These are phyloP conservation scores for Pilatotrama ljubarskyi DNA, from an alignment of 768 basidiomycete species.

Conservation along the genomic window DNA sequence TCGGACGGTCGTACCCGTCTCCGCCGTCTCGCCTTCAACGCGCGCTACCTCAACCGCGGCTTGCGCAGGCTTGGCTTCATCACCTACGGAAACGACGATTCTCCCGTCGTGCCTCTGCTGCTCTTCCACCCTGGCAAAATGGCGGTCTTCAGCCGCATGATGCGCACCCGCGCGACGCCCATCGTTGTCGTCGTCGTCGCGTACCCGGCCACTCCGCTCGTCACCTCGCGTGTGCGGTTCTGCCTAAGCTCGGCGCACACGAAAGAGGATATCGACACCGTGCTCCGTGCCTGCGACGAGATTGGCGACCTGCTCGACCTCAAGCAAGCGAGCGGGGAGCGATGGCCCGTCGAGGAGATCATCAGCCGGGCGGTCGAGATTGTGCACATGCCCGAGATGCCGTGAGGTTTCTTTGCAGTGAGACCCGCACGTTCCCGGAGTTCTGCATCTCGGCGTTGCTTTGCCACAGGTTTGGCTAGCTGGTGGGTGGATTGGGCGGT, in stretches of 20 bases:
- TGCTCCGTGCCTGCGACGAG: constrained; percentile 88
- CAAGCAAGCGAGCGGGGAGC: constrained; percentile 72
- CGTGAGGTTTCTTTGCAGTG: constrained; percentile 16
- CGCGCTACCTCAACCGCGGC: constrained; percentile 85
- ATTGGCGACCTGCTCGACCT: constrained; percentile 87
- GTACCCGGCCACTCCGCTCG: constrained; percentile 88
- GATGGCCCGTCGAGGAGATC: constrained; percentile 81
- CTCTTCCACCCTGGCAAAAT: constrained; percentile 95
- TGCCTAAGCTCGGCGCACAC: constrained; percentile 95
- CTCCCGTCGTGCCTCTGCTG: constrained; percentile 91
- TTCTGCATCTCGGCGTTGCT: neutral
- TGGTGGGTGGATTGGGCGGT: neutral
- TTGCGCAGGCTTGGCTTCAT: constrained; percentile 94
- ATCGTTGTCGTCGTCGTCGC: constrained; percentile 89
- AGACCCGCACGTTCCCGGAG: neutral
- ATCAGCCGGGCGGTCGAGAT: constrained; percentile 72
- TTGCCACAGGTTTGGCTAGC: neutral
- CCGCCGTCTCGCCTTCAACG: constrained; percentile 91
- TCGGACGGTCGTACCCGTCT: constrained; percentile 81
- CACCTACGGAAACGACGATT: constrained; percentile 87
- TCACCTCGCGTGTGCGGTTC: constrained; percentile 88
- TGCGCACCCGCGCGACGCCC: constrained; percentile 73
- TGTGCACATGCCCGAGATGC: constrained; percentile 44
- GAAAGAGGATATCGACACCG: constrained; percentile 90
- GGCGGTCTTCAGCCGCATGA: constrained; percentile 86